Percentiles rank a stretch among this genome's conserved stretches.
phyloP scores from a whole-genome alignment of 2,329 filamentous ascomycete genomes.

The Epichloe amarillans region DNA sequence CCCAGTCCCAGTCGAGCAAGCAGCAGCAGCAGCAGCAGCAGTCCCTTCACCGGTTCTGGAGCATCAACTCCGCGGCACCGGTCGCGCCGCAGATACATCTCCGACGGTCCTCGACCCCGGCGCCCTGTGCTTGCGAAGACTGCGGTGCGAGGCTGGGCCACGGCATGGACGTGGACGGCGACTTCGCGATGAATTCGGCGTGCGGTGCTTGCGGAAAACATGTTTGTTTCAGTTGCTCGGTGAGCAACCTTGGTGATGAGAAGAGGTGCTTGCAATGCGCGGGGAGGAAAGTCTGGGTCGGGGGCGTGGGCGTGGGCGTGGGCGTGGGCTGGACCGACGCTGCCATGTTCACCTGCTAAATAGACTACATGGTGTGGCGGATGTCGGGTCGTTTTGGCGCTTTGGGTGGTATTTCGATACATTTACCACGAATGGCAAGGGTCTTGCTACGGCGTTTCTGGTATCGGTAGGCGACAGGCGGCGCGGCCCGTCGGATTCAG shows the following conservation, averaged over 20 bases:
- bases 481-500: no score
- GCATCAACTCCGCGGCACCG: conserved; percentile 25
- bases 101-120: conserved; percentile 2
- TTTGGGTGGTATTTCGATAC: neutral
- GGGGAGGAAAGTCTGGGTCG: conserved; percentile 18
- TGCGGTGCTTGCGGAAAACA: conserved; percentile 40
- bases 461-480: no score
- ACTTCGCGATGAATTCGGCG: conserved; percentile 12
- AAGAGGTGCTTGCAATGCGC: conserved; percentile 41
- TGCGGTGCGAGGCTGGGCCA: conserved; percentile 26
- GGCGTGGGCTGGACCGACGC: conserved; percentile 9
- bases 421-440: no score
- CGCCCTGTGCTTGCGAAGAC: conserved; percentile 36
- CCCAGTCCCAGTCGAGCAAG: conserved; percentile 6
- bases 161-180: conserved; percentile 26
- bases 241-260: conserved; percentile 42
- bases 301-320: neutral
- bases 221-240: conserved; percentile 46
- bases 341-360: conserved; percentile 12
- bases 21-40: conserved; percentile 26
- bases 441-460: no score
- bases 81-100: neutral
- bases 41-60: conserved; percentile 49
- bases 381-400: neutral
- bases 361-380: conserved; percentile 1